Percentiles rank a stretch among this genome's conserved stretches.
phyloP scores from a whole-genome alignment of 805 yeast species.

The Candida germanica region DNA sequence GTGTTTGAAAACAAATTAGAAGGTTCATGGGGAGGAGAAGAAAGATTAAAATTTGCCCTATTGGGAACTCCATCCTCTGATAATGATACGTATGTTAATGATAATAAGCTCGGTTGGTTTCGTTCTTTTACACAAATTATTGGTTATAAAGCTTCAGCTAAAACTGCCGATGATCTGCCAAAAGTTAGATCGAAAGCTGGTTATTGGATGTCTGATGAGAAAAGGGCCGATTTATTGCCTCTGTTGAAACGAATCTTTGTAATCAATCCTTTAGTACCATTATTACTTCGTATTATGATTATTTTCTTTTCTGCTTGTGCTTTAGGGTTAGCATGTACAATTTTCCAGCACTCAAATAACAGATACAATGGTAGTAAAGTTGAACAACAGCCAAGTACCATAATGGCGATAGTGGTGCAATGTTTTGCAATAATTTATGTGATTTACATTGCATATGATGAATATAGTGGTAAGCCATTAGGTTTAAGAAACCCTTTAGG shows the following conservation, averaged over 20 bases:
- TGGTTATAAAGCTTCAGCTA: constrained; percentile 9
- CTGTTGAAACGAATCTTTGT: constrained; percentile 56
- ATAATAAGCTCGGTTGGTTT: constrained; percentile 7
- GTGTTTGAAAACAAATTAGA: constrained; percentile 40
- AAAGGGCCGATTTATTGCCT: constrained; percentile 62
- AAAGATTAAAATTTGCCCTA: constrained; percentile 54
- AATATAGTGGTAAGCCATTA: constrained; percentile 85
- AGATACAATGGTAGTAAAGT: constrained; percentile 37
- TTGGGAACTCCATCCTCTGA: constrained; percentile 34
- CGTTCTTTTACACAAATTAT: not conserved
- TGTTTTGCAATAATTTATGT: constrained; percentile 74
- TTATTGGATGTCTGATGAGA: constrained; percentile 66
- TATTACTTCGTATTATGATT: constrained; percentile 57
- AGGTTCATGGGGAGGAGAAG: constrained; percentile 70
- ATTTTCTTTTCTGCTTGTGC: constrained; percentile 60
- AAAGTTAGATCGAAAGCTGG: constrained; percentile 56
- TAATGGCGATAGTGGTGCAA: constrained; percentile 88
- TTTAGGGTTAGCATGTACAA: constrained; percentile 65
- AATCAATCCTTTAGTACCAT: constrained; percentile 77
- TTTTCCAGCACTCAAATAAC: constrained; percentile 42
- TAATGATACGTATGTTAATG: constrained; percentile 22
- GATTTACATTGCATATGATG: constrained; percentile 82
- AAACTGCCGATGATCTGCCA: constrained; percentile 23
- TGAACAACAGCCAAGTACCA: constrained; percentile 81
- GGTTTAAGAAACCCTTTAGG: constrained; percentile 85